phyloP scores from a whole-genome alignment of 2,329 filamentous ascomycete genomes.

The Sporothrix inflata region DNA sequence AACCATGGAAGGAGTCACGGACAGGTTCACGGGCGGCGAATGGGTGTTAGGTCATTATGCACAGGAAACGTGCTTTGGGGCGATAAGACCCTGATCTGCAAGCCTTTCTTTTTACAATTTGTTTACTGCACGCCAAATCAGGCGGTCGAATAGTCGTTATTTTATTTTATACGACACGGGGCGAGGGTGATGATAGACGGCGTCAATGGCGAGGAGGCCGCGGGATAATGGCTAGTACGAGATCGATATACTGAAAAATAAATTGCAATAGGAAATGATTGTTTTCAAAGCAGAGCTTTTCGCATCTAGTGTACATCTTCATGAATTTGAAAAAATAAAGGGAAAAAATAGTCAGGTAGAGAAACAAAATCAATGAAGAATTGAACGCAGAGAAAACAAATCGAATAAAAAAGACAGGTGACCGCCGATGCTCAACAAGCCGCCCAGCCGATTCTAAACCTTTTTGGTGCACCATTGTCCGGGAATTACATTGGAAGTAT shows the following conservation, averaged over 20 bases:
- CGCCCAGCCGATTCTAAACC: neutral
- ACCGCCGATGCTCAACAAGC: neutral
- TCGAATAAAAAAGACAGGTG: neutral
- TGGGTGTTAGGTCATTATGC: neutral
- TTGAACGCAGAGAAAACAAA: neutral
- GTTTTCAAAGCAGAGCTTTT: neutral
- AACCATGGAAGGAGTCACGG: neutral
- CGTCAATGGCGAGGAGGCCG: neutral
- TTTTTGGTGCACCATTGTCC: neutral
- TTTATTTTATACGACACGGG: neutral
- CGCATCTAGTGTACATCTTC: neutral
- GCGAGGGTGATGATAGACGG: neutral
- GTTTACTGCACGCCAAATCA: neutral
- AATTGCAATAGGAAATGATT: neutral
- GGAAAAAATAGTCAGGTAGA: neutral
- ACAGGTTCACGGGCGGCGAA: neutral
- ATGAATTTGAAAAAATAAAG: neutral
- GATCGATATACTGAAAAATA: constrained; percentile 1
- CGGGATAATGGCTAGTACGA: neutral
- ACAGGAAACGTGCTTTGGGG: neutral
- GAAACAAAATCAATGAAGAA: neutral
- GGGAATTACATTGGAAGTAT: neutral
- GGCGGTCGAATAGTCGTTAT: neutral
- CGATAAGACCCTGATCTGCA: too few relatives aligned
- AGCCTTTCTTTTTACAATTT: neutral